Evolutionary conservation across 2,329 filamentous ascomycete genomes (phyloP).

Genomic region (Aureobasidium leucospermi): DNA sequence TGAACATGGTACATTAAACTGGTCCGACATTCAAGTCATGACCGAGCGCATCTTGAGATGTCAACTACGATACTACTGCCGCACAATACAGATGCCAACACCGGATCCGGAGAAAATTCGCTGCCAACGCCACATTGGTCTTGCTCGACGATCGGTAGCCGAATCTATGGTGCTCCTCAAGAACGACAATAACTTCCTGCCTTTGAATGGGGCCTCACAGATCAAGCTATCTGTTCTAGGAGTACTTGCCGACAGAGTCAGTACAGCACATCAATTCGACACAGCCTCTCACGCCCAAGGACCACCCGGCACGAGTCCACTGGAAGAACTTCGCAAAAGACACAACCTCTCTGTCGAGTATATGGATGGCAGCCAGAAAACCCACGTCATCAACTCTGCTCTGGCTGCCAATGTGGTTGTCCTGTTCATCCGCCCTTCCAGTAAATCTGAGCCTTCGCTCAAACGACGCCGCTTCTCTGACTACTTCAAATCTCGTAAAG

Average conservation of each 20-base stretch:
- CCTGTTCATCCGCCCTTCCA: slow-evolving; percentile 1
- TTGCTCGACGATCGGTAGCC: slow-evolving; percentile 16
- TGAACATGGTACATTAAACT: neutral
- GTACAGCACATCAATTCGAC: slow-evolving; percentile 14
- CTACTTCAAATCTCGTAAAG: neutral
- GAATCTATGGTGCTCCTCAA: slow-evolving; percentile 18
- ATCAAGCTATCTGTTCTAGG: slow-evolving; percentile 16
- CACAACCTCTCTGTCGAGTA: slow-evolving; percentile 9
- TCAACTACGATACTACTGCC: slow-evolving; percentile 6
- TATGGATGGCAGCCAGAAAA: neutral
- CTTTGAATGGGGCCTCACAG: neutral
- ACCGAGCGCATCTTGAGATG: neutral
- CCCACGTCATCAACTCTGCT: slow-evolving; percentile 8
- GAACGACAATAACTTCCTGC: slow-evolving; percentile 11
- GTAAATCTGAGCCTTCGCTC: neutral
- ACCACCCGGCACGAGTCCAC: slow-evolving; percentile 15
- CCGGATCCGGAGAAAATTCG: slow-evolving; percentile 12
- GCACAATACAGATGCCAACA: neutral
- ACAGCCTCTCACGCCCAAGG: slow-evolving; percentile 15
- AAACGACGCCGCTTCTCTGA: neutral
- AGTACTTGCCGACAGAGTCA: slow-evolving; percentile 14
- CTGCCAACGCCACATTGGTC: slow-evolving; percentile 15
- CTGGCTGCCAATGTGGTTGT: slow-evolving; percentile 12
- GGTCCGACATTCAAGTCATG: neutral
- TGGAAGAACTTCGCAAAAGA: slow-evolving; percentile 15